phyloP scores from a whole-genome alignment of 2,329 filamentous ascomycete genomes.

The Periconia sp. region DNA sequence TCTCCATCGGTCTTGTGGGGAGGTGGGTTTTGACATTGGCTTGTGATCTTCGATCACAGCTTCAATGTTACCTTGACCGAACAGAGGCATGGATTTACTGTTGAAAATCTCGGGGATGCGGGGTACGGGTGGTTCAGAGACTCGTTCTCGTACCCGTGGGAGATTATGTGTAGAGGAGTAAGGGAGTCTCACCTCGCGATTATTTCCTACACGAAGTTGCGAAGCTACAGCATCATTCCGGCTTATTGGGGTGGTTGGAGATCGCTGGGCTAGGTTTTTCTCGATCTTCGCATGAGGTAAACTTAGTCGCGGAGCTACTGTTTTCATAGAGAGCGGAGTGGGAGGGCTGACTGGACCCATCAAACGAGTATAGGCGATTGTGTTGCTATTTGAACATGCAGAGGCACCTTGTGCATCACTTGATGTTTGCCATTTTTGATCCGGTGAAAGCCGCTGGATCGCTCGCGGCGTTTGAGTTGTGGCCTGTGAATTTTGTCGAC shows the following conservation, averaged over 20 bases:
- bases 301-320: constrained; percentile 2
- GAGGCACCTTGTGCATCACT: background rate
- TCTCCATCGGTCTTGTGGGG: background rate
- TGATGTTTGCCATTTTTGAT: constrained; percentile 9
- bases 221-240: constrained; percentile 24
- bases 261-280: constrained; percentile 20
- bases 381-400: constrained; percentile 1
- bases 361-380: constrained; percentile 15
- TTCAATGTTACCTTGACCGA: background rate
- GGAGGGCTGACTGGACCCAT: constrained; percentile 18
- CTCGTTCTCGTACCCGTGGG: constrained; percentile 8
- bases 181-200: constrained; percentile 38
- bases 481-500: constrained; percentile 21
- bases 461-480: constrained; percentile 23
- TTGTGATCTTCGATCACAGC: background rate
- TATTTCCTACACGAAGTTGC: constrained; percentile 17
- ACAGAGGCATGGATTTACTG: constrained; percentile 17
- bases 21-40: background rate
- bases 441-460: constrained; percentile 14
- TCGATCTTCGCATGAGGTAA: constrained; percentile 18
- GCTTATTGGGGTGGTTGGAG: constrained; percentile 20
- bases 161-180: constrained; percentile 31
- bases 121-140: constrained; percentile 24
- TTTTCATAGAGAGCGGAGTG: constrained; percentile 9
- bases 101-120: constrained; percentile 24